Evolutionary conservation across 2,329 filamentous ascomycete genomes (phyloP).

Genomic region (Chaetothyriales sp.): DNA sequence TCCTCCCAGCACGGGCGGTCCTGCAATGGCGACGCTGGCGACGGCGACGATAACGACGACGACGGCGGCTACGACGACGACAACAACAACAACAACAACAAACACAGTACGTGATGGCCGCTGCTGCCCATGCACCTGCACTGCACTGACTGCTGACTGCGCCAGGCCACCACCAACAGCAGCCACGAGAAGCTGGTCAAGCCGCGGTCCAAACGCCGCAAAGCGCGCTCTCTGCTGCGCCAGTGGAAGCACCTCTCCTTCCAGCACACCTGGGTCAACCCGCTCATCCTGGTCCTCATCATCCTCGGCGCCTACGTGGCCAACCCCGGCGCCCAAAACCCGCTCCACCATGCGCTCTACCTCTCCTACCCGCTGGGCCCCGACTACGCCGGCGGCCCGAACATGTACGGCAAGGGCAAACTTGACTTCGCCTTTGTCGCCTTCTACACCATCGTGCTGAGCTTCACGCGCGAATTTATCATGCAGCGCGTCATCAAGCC

Average conservation of each 20-base stretch:
- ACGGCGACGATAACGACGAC: constrained; percentile 16
- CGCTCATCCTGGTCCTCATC: constrained; percentile 51
- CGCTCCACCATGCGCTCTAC: constrained; percentile 63
- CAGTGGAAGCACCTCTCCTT: constrained; percentile 27
- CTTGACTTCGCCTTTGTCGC: constrained; percentile 67
- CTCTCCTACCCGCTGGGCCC: constrained; percentile 64
- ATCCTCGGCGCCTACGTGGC: constrained; percentile 53
- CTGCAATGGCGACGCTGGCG: constrained; percentile 34
- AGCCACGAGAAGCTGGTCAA: constrained; percentile 16
- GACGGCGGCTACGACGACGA: background rate
- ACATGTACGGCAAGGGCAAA: constrained; percentile 66
- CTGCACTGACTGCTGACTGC: background rate
- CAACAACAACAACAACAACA: background rate
- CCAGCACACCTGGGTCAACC: constrained; percentile 44
- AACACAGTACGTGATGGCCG: background rate
- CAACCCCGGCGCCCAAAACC: constrained; percentile 61
- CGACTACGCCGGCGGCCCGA: constrained; percentile 28
- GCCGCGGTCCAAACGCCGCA: constrained; percentile 31
- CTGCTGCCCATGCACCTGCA: background rate
- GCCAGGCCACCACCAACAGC: constrained; percentile 2
- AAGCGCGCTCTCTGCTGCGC: constrained; percentile 29
- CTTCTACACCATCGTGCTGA: constrained; percentile 73
- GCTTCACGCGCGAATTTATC: constrained; percentile 78
- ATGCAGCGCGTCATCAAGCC: constrained; percentile 75
- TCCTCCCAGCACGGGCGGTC: constrained; percentile 33